Evolutionary conservation across 352 stramenopile genomes (phyloP).

Genomic region (Pythium volutum): DNA sequence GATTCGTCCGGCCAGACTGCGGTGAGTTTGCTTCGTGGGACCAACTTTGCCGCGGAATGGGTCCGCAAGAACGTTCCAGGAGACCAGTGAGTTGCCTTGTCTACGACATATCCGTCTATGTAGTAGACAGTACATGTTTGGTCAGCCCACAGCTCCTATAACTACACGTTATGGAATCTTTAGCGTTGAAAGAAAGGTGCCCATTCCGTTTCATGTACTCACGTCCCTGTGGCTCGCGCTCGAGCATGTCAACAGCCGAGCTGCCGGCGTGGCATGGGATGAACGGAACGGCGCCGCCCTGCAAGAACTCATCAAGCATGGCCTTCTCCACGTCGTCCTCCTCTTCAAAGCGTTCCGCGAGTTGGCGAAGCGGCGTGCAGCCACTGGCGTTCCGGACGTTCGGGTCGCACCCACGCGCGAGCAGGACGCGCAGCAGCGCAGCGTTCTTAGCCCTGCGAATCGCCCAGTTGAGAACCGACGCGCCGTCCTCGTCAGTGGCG

Average conservation of each 20-base stretch:
- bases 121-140: too few relatives aligned
- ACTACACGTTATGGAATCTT: too few relatives aligned
- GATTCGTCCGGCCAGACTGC: neutral
- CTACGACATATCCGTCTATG: neutral
- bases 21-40: neutral
- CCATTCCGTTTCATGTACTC: too few relatives aligned
- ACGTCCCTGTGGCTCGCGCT: neutral
- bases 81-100: neutral
- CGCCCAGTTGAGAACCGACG: neutral
- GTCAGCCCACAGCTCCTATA: too few relatives aligned
- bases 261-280: neutral
- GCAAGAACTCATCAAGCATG: slow-evolving; percentile 6
- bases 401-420: slow-evolving; percentile 3
- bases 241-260: neutral
- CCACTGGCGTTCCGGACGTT: neutral
- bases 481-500: neutral
- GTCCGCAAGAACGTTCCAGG: neutral
- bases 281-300: slow-evolving; percentile 8
- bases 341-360: neutral
- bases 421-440: neutral
- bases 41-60: neutral
- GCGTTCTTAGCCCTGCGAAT: neutral
- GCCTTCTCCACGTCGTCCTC: neutral
- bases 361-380: slow-evolving; percentile 1
- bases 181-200: too few relatives aligned